Evolutionary conservation across 805 yeast species (phyloP), one percentile per base, ranked within the genome.

Genomic region (Cyberlindnera nakhonratchasimensis): DNA sequence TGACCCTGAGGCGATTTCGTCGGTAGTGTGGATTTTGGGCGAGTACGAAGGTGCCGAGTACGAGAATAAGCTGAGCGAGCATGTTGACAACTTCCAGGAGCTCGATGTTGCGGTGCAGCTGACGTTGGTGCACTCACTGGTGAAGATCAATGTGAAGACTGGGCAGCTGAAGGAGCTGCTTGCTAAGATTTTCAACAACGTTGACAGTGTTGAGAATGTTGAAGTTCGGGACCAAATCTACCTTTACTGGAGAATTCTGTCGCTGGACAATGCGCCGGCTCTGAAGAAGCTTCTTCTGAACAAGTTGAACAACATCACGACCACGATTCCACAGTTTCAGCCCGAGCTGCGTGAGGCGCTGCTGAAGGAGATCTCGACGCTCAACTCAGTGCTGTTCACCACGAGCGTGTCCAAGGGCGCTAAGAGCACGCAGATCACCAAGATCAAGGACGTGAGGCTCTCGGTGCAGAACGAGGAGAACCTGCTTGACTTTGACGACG

Each of bases 301-400:
- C 10, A 75, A 74, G 47, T 67, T 86, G 42, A 95, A 96, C 11
- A 76, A 79, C 9, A 77, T 93, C 45, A 75, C 78, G 33, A 74
- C 87, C 2, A 82, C 89, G 2, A 77, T 90, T 23, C 82, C 88
- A 31, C 64, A 72, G 16, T 82, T 90, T 55, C 80, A 87, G 30
- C 82, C 86, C 0, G 71, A 69, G 18, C 70, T 88, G 5, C 71
- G 90, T 43, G 77, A 80, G 31, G 82, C 79, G 48, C 71, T 93
- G 37, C 58, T 91, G 23, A 59, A 67, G n/a, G 96, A 91, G 58
- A 65, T 91, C 42, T 81, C 95, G 3, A 83, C 93, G 8, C 72
- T 93, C 47, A 82, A 96, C 29, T 87, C 97, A 0, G 93, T 93
- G 2, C 87, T 87, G 58, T 95, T 85, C 63, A 84, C 83, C 58